These are phyloP conservation scores for Plasmopara muralis DNA, from an alignment of 352 stramenopile genomes.

Conservation along the genomic window DNA sequence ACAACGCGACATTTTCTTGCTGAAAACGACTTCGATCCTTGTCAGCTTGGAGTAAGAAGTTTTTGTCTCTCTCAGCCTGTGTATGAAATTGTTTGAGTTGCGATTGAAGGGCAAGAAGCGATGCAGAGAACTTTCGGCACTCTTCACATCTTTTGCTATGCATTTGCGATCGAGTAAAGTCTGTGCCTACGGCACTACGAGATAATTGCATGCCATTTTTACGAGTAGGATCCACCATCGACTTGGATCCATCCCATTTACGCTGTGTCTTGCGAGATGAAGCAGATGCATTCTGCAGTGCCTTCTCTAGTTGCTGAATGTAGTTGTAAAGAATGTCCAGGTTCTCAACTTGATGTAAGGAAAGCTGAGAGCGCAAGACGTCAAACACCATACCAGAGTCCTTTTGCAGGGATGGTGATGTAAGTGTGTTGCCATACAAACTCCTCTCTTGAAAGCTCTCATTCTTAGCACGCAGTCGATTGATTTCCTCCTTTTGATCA, in stretches of 20 bases:
- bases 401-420: conserved; percentile 26
- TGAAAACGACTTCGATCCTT: conserved; percentile 34
- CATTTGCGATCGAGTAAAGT: conserved; percentile 29
- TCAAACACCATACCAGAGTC: conserved; percentile 36
- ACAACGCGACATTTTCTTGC: conserved; percentile 41
- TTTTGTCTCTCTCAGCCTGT: conserved; percentile 34
- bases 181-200: conserved; percentile 19
- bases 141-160: conserved; percentile 30
- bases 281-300: conserved; percentile 17
- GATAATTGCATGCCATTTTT: conserved; percentile 25
- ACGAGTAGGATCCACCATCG: conserved; percentile 38
- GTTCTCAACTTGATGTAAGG: conserved; percentile 46
- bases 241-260: conserved; percentile 25
- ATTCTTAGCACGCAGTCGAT: conserved; percentile 50
- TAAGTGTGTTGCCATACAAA: conserved; percentile 1
- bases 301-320: conserved; percentile 43
- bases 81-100: conserved; percentile 43
- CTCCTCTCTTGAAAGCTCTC: conserved; percentile 27
- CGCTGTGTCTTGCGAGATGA: conserved; percentile 7
- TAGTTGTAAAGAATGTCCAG: conserved; percentile 50
- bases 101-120: conserved; percentile 36
- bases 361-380: conserved; percentile 45
- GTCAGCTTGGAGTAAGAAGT: conserved; percentile 38
- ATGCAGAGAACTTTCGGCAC: conserved; percentile 29
- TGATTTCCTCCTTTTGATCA: conserved; percentile 63